Conservation (phyloP, 2,329 filamentous ascomycete genomes). For the Neopestalotiopsis sp. region DNA sequence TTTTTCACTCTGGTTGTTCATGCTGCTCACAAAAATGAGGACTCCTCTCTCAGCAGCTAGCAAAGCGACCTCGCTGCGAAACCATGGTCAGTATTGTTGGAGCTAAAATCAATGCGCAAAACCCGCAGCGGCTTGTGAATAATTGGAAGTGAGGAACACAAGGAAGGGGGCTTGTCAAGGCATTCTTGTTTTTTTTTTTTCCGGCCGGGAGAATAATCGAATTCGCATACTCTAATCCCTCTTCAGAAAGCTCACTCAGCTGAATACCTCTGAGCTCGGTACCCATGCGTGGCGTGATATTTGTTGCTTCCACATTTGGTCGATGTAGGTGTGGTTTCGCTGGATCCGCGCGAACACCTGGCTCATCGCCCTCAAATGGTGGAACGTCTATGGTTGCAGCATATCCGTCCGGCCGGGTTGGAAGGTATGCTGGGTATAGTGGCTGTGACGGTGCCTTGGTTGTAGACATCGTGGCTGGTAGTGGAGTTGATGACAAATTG, state of each 20-base stretch:
- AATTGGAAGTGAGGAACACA: not conserved
- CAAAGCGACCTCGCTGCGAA: constrained; percentile 30
- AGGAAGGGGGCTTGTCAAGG: not conserved
- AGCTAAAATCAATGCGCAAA: too few species aligned
- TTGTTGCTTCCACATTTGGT: constrained; percentile 21
- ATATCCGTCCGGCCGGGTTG: constrained; percentile 38
- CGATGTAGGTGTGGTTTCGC: constrained; percentile 28
- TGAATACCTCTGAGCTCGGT: constrained; percentile 36
- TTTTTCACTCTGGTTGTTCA: not conserved
- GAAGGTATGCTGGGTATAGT: constrained; percentile 38
- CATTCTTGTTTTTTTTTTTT: not conserved
- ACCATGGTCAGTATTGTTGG: too few species aligned
- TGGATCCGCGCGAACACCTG: constrained; percentile 35
- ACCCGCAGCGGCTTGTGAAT: not conserved
- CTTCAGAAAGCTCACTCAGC: constrained; percentile 28
- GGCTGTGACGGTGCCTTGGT: constrained; percentile 31
- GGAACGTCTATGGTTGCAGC: constrained; percentile 28
- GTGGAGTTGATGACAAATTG: not conserved
- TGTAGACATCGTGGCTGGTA: not conserved
- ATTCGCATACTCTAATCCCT: constrained; percentile 28
- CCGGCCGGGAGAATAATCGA: not conserved
- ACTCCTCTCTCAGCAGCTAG: constrained; percentile 37
- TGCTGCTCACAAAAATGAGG: constrained; percentile 32
- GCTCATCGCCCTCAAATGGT: constrained; percentile 35
- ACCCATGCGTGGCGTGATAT: constrained; percentile 36